Conservation (phyloP, 306 rosid genomes). For the Citrullus amarus region DNA sequence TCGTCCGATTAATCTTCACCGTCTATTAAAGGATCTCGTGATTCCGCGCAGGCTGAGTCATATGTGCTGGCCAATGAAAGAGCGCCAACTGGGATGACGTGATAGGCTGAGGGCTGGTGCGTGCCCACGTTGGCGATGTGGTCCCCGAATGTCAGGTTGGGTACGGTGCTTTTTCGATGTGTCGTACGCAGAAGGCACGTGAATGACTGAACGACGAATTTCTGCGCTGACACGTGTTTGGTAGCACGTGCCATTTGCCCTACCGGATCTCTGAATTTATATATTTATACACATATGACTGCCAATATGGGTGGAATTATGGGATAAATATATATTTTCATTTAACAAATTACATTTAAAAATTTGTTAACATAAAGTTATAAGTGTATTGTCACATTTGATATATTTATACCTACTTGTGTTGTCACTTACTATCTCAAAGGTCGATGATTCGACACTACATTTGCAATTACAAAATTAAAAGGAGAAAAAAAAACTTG, state of each 20-base stretch:
- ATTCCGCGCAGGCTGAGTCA: not conserved
- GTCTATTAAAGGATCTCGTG: not conserved
- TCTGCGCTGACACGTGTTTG: not conserved
- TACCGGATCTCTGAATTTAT: not conserved
- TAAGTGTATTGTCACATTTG: no score
- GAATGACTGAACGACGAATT: not conserved
- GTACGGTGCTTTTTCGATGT: not conserved
- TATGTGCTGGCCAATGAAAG: not conserved
- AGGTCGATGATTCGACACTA: no score
- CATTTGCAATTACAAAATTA: no score
- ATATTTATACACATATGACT: not conserved
- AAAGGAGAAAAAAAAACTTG: no score
- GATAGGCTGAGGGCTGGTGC: not conserved
- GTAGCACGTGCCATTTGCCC: not conserved
- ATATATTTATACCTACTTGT: no score
- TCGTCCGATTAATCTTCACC: not conserved
- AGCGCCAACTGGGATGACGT: not conserved
- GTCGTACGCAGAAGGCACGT: conserved; percentile 1
- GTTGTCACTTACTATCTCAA: no score
- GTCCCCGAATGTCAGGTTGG: not conserved
- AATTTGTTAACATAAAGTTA: no score
- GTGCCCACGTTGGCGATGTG: not conserved
- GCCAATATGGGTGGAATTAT: conserved; percentile 1
- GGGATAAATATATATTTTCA: not conserved
- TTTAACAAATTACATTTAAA: no score